phyloP scores from a whole-genome alignment of 2,329 filamentous ascomycete genomes.

The Arthrocladium fulminans region DNA sequence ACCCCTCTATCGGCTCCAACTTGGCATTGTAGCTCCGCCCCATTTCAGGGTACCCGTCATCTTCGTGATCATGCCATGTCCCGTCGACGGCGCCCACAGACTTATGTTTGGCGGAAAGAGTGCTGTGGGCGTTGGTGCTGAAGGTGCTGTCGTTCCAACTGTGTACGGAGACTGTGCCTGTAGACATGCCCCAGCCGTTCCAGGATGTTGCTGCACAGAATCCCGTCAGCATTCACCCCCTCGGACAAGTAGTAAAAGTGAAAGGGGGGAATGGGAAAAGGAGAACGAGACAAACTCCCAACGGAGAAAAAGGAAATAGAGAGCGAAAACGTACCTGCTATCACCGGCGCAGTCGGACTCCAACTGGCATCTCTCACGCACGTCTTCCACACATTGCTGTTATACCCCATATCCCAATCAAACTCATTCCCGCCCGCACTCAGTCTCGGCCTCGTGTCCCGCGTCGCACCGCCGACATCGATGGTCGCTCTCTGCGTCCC shows the following conservation, averaged over 20 bases:
- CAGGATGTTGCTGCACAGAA: constrained; percentile 66
- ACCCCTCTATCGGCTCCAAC: constrained; percentile 42
- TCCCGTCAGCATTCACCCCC: too few relatives aligned
- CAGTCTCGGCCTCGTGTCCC: constrained; percentile 49
- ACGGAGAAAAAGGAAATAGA: constrained; percentile 3
- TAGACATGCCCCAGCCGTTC: constrained; percentile 66
- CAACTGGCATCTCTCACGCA: constrained; percentile 82
- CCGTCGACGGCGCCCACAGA: neutral
- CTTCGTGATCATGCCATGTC: constrained; percentile 32
- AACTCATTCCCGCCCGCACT: constrained; percentile 49
- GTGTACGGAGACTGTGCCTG: constrained; percentile 70
- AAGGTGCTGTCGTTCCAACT: constrained; percentile 58
- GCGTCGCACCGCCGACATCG: constrained; percentile 65
- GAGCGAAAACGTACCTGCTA: constrained; percentile 49
- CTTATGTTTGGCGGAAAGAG: neutral
- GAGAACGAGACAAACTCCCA: neutral
- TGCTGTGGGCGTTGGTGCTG: neutral
- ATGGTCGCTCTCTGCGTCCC: constrained; percentile 71
- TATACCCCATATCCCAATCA: constrained; percentile 35
- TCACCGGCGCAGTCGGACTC: constrained; percentile 75
- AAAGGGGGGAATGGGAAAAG: constrained; percentile 38
- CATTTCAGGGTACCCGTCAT: constrained; percentile 54
- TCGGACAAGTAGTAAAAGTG: constrained; percentile 13
- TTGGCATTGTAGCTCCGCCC: constrained; percentile 54
- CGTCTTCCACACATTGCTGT: constrained; percentile 55